A percentile compares a stretch with the other conserved stretches of the same genome.
Conservation (phyloP, 2,329 filamentous ascomycete genomes). For the Pyrenochaeta sp. region DNA sequence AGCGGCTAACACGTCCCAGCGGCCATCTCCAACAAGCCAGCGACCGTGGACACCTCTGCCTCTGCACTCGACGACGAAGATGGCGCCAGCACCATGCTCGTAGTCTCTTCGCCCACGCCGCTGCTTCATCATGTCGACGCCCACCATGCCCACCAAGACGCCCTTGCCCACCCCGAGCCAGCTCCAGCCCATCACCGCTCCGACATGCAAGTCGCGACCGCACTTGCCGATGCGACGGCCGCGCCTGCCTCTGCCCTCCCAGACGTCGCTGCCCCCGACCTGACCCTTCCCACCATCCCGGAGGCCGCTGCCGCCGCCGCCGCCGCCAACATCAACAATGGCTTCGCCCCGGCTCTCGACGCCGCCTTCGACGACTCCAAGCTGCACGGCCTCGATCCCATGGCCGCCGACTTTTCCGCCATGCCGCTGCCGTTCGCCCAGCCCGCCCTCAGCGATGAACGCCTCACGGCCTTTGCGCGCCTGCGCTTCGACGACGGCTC, state of each 20-base stretch:
- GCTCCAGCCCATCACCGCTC: constrained; percentile 21
- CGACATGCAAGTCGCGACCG: constrained; percentile 40
- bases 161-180: constrained; percentile 19
- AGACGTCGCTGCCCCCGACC: constrained; percentile 11
- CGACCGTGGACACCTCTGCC: background rate
- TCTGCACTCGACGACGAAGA: constrained; percentile 25
- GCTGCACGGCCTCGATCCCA: constrained; percentile 18
- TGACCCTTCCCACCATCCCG: constrained; percentile 1
- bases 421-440: constrained; percentile 15
- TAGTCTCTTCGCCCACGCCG: constrained; percentile 30
- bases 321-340: constrained; percentile 10
- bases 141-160: constrained; percentile 34
- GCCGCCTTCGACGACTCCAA: constrained; percentile 29
- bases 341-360: constrained; percentile 23
- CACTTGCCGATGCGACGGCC: constrained; percentile 26
- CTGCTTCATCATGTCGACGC: constrained; percentile 28
- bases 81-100: constrained; percentile 43
- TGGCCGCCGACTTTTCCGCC: constrained; percentile 15
- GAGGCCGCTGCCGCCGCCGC: constrained; percentile 2
- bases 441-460: constrained; percentile 32
- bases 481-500: constrained; percentile 77
- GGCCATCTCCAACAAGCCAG: background rate
- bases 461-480: constrained; percentile 68
- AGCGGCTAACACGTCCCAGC: constrained; percentile 16
- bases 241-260: constrained; percentile 20